Conservation (phyloP, 148 eudicot genomes). For the Rhododendron henanense region DNA sequence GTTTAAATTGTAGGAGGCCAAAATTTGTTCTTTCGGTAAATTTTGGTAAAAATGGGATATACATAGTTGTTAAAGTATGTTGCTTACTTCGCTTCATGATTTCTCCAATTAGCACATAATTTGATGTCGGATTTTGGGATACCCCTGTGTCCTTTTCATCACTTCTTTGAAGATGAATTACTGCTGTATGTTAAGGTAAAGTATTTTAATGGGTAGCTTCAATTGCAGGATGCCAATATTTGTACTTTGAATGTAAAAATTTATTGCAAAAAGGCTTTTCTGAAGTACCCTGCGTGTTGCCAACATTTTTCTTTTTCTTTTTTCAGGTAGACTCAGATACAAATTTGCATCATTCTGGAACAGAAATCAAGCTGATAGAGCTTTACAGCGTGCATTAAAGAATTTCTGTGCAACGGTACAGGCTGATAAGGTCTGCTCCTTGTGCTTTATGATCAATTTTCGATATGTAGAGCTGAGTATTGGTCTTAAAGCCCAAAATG, state of each 20-base stretch:
- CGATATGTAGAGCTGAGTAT: neutral
- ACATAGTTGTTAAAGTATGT: neutral
- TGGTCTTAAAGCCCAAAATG: neutral
- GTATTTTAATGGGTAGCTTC: neutral
- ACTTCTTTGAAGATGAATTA: neutral
- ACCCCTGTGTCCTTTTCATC: neutral
- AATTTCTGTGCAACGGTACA: slow-evolving; percentile 61
- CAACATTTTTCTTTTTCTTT: neutral
- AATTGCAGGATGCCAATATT: slow-evolving; percentile 6
- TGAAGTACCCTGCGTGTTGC: neutral
- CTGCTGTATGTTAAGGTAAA: neutral
- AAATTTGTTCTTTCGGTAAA: neutral
- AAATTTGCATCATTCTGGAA: slow-evolving; percentile 99
- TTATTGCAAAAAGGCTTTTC: neutral
- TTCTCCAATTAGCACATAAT: neutral
- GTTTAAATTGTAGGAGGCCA: neutral
- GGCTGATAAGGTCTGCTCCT: slow-evolving; percentile 68
- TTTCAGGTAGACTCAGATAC: slow-evolving; percentile 92
- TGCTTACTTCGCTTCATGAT: neutral
- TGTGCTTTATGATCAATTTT: slow-evolving; percentile 5
- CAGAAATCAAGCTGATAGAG: slow-evolving; percentile 69
- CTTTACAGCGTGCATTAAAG: slow-evolving; percentile 60
- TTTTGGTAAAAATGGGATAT: neutral
- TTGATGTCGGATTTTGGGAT: neutral
- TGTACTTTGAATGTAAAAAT: neutral